Evolutionary conservation across 768 basidiomycete genomes (phyloP).

Genomic region (Phylloporus scabripes): DNA sequence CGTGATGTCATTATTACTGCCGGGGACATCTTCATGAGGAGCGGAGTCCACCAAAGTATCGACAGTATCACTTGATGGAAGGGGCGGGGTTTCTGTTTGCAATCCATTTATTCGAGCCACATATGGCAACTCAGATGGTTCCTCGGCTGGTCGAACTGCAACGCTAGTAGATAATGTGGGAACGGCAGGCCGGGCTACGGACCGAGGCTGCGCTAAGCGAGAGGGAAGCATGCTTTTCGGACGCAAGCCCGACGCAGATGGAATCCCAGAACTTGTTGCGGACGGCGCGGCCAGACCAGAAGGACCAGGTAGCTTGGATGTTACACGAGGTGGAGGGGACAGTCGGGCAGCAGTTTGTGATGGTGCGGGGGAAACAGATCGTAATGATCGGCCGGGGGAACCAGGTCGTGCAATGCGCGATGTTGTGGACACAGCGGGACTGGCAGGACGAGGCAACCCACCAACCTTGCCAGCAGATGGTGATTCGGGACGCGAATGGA

Average conservation of each 20-base stretch:
- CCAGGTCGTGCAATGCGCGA: conserved; percentile 42
- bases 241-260: conserved; percentile 39
- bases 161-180: conserved; percentile 19
- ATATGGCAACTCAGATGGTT: conserved; percentile 30
- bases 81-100: conserved; percentile 9
- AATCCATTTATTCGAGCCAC: conserved; percentile 16
- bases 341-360: conserved; percentile 39
- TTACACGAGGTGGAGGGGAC: conserved; percentile 43
- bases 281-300: conserved; percentile 10
- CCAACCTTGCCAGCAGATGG: conserved; percentile 41
- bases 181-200: conserved; percentile 32
- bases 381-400: conserved; percentile 34
- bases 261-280: conserved; percentile 20
- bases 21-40: conserved; percentile 18
- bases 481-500: conserved; percentile 44
- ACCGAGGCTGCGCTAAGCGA: conserved; percentile 61
- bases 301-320: conserved; percentile 39
- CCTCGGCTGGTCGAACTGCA: conserved; percentile 21
- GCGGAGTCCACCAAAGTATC: conserved; percentile 34
- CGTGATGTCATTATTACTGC: conserved; percentile 53
- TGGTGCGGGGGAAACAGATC: conserved; percentile 35
- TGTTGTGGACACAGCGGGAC: conserved; percentile 37
- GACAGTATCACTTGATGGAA: conserved; percentile 20
- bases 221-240: conserved; percentile 73
- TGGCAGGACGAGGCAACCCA: conserved; percentile 43